Evolutionary conservation across 805 yeast genomes (phyloP), one percentile per base, ranked within the genome.

Genomic region (Saturnispora hagleri): DNA sequence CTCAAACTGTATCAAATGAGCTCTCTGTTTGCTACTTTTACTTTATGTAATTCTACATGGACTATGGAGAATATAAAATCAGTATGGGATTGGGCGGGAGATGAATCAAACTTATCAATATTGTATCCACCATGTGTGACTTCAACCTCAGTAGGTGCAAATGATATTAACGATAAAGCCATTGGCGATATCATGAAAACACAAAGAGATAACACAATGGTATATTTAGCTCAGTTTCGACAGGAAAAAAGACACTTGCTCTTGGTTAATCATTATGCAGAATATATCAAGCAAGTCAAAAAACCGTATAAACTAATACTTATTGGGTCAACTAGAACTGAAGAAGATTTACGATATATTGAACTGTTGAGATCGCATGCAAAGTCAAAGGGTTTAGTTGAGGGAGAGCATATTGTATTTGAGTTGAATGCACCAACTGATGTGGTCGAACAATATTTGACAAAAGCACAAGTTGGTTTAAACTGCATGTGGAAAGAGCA

Each of bases 401-500:
- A 72, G 50, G 63, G 76, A 5, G 65, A 70, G 0, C 71, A 60
- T 5, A 65, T 74, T 18, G 65, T 75, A 12, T 57, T 64, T 38
- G 62, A 60, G 36, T 75, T 86, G 5, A 95, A 93, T 68, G 84
- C 91, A 27, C 75, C 88, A 9, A 87, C 87, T 69, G 73, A 72
- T 1, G 75, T 73, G 17, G 81, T 95, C 13, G 70, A 79, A 49
- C 62, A 69, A 28, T 74, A 79, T 50, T 71, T 95, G 34, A 60
- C 70, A 12, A 69, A 66, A 13, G 77, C 89, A 3, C 77, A 81
- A 26, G 81, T 80, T 61, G 99, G 99, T 5, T 72, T 93, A 40
- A 91, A 93, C 62, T 89, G 96, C 31, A 93, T 93, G 99, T 93
- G 99, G 99, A 93, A 93, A 68, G 99, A 93, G 71, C 99, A 93